phyloP scores from a whole-genome alignment of 1,284 basidiomycete genomes.

The Trametes sp. region DNA sequence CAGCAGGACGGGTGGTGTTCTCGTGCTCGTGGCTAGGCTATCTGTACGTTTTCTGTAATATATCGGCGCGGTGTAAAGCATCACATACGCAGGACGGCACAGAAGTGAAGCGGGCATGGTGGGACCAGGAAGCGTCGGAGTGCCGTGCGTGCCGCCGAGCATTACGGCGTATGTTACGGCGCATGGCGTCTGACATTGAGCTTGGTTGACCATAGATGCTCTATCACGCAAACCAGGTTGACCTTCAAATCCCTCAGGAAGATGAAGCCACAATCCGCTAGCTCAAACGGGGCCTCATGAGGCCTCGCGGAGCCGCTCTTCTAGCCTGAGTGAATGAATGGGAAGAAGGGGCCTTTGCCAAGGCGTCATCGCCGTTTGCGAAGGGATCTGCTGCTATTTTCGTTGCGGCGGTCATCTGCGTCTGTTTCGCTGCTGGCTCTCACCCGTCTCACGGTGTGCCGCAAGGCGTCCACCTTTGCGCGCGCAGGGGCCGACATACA shows the following conservation, averaged over 20 bases:
- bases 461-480: no score
- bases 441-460: neutral
- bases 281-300: neutral
- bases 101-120: neutral
- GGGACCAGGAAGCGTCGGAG: neutral
- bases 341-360: neutral
- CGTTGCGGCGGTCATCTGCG: neutral
- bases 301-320: neutral
- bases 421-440: slow-evolving; percentile 1
- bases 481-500: neutral
- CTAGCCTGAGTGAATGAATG: neutral
- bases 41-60: neutral
- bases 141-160: neutral
- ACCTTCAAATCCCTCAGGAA: no score
- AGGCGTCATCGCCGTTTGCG: neutral
- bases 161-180: neutral
- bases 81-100: neutral
- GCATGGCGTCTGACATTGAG: neutral
- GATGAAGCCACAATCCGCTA: no score
- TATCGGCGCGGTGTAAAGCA: neutral
- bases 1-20: no score
- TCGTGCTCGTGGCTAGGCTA: neutral
- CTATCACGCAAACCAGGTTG: neutral
- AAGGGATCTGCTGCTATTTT: neutral
- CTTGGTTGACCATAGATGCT: neutral